phyloP scores from a whole-genome alignment of 139 green algal species.

The Zygnema circumcarinatum region DNA sequence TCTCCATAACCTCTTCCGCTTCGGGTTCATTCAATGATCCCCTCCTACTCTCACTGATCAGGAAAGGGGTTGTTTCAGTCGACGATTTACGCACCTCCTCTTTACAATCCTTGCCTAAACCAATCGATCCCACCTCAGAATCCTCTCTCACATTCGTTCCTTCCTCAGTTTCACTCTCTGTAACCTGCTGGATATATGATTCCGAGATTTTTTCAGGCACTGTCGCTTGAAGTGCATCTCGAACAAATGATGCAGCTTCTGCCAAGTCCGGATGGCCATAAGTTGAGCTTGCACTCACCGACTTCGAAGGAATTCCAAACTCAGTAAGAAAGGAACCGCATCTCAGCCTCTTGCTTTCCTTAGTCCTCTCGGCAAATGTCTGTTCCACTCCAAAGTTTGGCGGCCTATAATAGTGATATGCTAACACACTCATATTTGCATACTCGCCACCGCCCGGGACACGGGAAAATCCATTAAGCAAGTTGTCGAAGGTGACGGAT shows the following conservation, averaged over 20 bases:
- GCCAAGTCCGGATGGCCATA: background rate
- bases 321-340: constrained; percentile 22
- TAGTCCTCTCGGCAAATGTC: constrained; percentile 4
- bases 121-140: background rate
- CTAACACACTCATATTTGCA: constrained; percentile 36
- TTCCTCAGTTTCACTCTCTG: background rate
- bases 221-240: too few species aligned
- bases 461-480: background rate
- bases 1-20: constrained; percentile 20
- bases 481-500: constrained; percentile 20
- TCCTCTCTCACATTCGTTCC: background rate
- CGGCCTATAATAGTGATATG: constrained; percentile 39
- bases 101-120: background rate
- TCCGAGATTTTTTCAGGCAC: background rate
- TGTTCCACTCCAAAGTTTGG: background rate
- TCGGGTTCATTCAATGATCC: background rate
- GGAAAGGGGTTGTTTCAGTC: background rate
- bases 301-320: constrained; percentile 27
- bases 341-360: background rate
- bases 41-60: background rate
- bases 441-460: constrained; percentile 17
- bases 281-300: background rate
- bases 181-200: background rate
- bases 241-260: background rate
- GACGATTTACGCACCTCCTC: too few species aligned